Evolutionary conservation across 2,329 filamentous ascomycete species (phyloP).

Genomic region (Aureobasidium lini): DNA sequence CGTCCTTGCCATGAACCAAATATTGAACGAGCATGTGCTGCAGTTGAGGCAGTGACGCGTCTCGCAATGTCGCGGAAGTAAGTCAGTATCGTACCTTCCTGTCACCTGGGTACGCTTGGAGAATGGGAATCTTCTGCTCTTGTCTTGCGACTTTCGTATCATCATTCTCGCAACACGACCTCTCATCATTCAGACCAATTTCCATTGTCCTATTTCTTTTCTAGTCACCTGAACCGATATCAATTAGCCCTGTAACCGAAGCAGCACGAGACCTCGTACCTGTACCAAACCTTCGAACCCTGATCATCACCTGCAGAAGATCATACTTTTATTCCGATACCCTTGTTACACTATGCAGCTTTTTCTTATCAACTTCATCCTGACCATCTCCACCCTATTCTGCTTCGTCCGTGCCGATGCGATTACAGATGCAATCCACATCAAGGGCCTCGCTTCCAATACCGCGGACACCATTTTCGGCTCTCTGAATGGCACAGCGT

Average conservation of each 20-base stretch:
- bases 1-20: neutral
- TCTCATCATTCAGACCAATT: neutral
- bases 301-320: neutral
- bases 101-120: neutral
- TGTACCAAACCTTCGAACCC: neutral
- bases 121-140: neutral
- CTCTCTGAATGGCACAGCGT: conserved; percentile 10
- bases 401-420: conserved; percentile 2
- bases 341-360: conserved; percentile 4
- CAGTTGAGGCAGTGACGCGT: neutral
- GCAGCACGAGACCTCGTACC: conserved; percentile 6
- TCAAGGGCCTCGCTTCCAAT: neutral
- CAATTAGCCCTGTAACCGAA: neutral
- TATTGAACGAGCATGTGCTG: neutral
- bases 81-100: neutral
- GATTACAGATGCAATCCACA: neutral
- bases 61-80: neutral
- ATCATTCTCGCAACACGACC: neutral
- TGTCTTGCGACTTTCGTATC: neutral
- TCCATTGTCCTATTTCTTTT: neutral
- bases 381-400: neutral
- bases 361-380: neutral
- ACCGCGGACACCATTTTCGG: neutral
- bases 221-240: neutral
- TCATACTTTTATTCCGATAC: neutral